Conservation (phyloP, 78 protist species). For the Dictyostelium purpureum region DNA sequence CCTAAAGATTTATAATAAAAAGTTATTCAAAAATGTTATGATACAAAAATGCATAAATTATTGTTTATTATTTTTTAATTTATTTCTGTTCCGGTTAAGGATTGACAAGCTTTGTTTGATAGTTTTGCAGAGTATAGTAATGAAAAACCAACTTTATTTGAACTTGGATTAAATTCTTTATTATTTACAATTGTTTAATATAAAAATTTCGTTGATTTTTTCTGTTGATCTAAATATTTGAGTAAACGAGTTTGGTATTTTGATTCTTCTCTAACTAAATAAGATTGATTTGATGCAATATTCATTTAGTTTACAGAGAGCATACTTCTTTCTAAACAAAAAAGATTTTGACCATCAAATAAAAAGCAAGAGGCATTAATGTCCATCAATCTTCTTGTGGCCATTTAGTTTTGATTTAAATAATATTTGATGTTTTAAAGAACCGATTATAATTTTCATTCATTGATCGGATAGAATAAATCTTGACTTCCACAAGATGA, state of each 20-base stretch:
- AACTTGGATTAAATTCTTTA: neutral
- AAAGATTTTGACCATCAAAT: conserved; percentile 42
- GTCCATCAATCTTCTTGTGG: neutral
- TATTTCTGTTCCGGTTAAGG: too few relatives aligned
- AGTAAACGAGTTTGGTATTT: neutral
- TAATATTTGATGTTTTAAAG: neutral
- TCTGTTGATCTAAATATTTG: conserved; percentile 7
- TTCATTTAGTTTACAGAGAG: conserved; percentile 10
- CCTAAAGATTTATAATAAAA: too few relatives aligned
- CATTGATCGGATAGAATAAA: neutral
- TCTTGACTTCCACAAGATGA: neutral
- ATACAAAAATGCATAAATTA: too few relatives aligned
- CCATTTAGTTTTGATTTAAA: neutral
- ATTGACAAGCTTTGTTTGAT: too few relatives aligned
- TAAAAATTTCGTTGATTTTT: neutral
- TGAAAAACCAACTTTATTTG: neutral
- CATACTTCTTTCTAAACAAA: conserved; percentile 3
- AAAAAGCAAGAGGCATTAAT: conserved; percentile 38
- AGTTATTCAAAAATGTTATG: too few relatives aligned
- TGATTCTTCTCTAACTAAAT: neutral
- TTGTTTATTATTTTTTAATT: too few relatives aligned
- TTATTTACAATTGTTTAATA: too few relatives aligned
- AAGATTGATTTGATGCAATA: neutral
- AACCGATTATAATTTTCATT: conserved; percentile 3
- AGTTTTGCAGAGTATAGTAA: neutral